These are phyloP conservation scores for Fusarium tjaetaba DNA, from an alignment of 2,329 filamentous ascomycete species.

Conservation along the genomic window DNA sequence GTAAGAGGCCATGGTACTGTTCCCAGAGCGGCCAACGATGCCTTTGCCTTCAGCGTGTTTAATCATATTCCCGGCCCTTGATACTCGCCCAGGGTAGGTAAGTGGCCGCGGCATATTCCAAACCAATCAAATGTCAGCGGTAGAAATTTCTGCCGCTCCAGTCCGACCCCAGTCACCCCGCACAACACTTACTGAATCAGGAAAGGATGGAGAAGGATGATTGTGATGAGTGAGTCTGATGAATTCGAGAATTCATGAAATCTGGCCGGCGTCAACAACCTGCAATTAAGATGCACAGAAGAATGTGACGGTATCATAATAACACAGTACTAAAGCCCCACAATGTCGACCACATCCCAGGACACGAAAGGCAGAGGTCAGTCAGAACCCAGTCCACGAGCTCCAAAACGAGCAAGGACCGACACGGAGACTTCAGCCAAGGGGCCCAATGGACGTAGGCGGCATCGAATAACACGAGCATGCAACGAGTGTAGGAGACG, in stretches of 20 bases:
- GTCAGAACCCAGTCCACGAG: neutral
- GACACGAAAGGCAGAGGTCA: neutral
- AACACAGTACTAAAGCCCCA: neutral
- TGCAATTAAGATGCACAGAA: too few species aligned
- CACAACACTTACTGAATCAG: neutral
- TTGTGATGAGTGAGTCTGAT: neutral
- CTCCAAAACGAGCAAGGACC: slow-evolving; percentile 1
- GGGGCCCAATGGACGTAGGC: neutral
- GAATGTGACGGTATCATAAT: too few species aligned
- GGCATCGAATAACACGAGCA: slow-evolving; percentile 7
- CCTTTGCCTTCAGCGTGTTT: neutral
- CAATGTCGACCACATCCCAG: neutral
- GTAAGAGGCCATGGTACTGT: neutral
- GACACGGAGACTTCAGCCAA: neutral
- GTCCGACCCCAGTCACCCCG: neutral
- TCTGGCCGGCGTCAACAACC: neutral
- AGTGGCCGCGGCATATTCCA: neutral
- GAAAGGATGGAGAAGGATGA: neutral
- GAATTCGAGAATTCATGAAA: neutral
- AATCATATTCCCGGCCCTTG: neutral
- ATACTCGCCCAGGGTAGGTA: neutral
- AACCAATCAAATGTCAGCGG: neutral
- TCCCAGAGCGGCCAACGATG: neutral
- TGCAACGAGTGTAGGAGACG: slow-evolving; percentile 11
- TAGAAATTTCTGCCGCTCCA: neutral